Conservation (phyloP, 805 yeast genomes). For the Lachancea thermotolerans region DNA sequence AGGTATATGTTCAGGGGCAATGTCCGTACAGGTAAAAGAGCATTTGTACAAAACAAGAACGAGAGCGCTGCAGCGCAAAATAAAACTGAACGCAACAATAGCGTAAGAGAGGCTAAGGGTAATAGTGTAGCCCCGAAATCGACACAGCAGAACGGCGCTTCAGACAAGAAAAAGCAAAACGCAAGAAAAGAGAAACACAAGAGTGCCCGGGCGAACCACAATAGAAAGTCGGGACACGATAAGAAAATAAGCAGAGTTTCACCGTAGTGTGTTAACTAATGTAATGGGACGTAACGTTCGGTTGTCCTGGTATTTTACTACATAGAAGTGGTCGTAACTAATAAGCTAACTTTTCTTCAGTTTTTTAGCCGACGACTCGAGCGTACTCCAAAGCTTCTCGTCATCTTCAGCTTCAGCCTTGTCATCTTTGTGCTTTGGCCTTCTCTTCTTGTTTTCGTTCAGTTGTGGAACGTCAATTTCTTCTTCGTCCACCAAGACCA, state of each 20-base stretch:
- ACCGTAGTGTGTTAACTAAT: background rate
- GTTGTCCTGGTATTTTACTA: too few relatives aligned
- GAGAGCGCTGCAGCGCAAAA: background rate
- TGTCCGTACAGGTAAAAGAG: conserved; percentile 25
- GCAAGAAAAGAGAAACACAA: conserved; percentile 50
- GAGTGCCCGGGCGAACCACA: conserved; percentile 55
- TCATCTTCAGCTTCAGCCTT: conserved; percentile 31
- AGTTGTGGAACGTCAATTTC: conserved; percentile 31
- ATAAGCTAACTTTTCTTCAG: background rate
- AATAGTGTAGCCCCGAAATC: background rate
- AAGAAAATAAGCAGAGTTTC: conserved; percentile 38
- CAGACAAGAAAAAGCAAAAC: conserved; percentile 29
- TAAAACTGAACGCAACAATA: background rate
- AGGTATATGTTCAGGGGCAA: conserved; percentile 46
- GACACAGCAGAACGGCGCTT: conserved; percentile 6
- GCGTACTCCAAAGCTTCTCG: conserved; percentile 30
- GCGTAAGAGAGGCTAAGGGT: background rate
- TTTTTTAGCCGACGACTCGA: conserved; percentile 19
- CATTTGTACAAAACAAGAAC: conserved; percentile 21
- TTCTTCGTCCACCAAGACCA: conserved; percentile 30
- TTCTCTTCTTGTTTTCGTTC: conserved; percentile 28
- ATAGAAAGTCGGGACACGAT: conserved; percentile 55
- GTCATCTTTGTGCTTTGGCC: conserved; percentile 33
- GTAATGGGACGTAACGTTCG: too few relatives aligned
- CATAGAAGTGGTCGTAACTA: background rate